These are phyloP conservation scores for Sporothrix luriei DNA, from an alignment of 2,329 filamentous ascomycete genomes.

Conservation along the genomic window DNA sequence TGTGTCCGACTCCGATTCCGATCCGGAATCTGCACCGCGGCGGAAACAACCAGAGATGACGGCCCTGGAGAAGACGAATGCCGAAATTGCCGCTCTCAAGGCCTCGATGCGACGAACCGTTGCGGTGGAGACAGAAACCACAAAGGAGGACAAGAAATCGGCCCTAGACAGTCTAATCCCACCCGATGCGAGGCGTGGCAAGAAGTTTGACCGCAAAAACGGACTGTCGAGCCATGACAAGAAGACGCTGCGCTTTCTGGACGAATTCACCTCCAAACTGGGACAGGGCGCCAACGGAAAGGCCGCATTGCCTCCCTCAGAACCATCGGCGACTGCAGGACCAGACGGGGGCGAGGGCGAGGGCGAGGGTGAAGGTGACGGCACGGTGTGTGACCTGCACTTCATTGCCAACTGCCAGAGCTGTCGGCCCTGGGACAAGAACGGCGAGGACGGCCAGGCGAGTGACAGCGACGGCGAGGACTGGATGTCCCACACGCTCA, in stretches of 20 bases:
- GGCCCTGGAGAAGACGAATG: constrained; percentile 70
- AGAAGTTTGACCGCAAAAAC: constrained; percentile 61
- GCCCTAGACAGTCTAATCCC: constrained; percentile 75
- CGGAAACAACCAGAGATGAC: constrained; percentile 46
- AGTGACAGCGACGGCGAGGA: constrained; percentile 65
- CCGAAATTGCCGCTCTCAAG: constrained; percentile 78
- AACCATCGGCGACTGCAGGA: constrained; percentile 34
- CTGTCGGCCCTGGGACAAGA: constrained; percentile 79
- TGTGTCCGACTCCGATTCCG: constrained; percentile 39
- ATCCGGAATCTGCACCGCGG: constrained; percentile 30
- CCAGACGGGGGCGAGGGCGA: constrained; percentile 32
- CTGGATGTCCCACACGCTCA: constrained; percentile 86
- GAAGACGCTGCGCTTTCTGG: constrained; percentile 69
- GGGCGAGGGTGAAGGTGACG: constrained; percentile 30
- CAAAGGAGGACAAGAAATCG: constrained; percentile 62
- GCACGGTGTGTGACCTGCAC: constrained; percentile 78
- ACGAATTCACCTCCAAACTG: constrained; percentile 78
- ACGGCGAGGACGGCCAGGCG: constrained; percentile 42
- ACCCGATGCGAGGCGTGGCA: constrained; percentile 68
- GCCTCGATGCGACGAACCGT: constrained; percentile 75
- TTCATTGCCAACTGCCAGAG: constrained; percentile 96
- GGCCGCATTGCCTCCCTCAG: background rate
- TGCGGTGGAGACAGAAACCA: constrained; percentile 51
- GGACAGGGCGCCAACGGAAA: constrained; percentile 50
- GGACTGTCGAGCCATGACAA: constrained; percentile 60